phyloP scores from a whole-genome alignment of 352 stramenopile species.

The Globisporangium irregulare region DNA sequence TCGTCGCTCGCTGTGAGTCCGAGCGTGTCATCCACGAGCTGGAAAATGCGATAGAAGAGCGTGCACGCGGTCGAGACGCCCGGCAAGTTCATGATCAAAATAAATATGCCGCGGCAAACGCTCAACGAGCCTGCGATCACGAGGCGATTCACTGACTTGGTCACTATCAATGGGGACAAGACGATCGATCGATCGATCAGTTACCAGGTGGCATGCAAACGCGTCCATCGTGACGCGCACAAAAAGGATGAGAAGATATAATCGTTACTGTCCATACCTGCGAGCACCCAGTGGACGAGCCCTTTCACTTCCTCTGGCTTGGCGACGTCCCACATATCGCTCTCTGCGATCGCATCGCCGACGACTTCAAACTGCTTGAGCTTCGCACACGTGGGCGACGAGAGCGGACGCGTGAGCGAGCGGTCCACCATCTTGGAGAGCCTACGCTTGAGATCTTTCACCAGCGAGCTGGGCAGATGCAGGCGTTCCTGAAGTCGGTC shows the following conservation, averaged over 20 bases:
- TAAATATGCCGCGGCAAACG: conserved; percentile 66
- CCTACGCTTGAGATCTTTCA: conserved; percentile 73
- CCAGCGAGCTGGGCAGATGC: conserved; percentile 57
- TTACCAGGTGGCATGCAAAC: background rate
- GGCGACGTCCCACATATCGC: conserved; percentile 46
- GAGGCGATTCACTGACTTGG: conserved; percentile 58
- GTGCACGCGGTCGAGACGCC: conserved; percentile 66
- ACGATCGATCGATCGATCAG: conserved; percentile 4
- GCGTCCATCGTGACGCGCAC: background rate
- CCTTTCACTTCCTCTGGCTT: conserved; percentile 63
- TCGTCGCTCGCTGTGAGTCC: conserved; percentile 29
- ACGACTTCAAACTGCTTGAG: conserved; percentile 28
- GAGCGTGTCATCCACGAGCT: conserved; percentile 70
- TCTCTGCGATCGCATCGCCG: conserved; percentile 51
- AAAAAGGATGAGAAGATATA: background rate
- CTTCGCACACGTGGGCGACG: conserved; percentile 21
- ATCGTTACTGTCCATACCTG: conserved; percentile 20
- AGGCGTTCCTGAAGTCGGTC: conserved; percentile 72
- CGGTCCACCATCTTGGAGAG: conserved; percentile 62
- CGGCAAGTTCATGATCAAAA: conserved; percentile 72
- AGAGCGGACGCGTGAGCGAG: conserved; percentile 34
- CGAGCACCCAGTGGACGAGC: conserved; percentile 66
- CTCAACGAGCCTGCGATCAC: conserved; percentile 42
- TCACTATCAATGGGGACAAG: conserved; percentile 22
- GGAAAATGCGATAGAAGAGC: conserved; percentile 63